These are phyloP conservation scores for Coemansia sp. DNA, from an alignment of 192 early-diverging fungal species.

Conservation along the genomic window DNA sequence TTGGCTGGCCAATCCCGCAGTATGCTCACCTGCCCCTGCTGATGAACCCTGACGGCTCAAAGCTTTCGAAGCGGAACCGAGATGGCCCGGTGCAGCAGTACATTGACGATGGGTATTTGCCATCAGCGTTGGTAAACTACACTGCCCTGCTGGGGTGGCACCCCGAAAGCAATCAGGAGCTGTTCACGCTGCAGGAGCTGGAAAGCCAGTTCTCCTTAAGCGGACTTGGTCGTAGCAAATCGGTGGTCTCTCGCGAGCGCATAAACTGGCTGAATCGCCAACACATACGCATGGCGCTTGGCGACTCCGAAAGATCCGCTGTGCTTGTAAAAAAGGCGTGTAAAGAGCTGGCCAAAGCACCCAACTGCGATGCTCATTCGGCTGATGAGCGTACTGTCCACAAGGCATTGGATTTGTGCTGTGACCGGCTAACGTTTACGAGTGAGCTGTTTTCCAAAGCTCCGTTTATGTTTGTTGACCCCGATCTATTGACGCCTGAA, in stretches of 20 bases:
- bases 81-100: constrained; percentile 72
- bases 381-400: background rate
- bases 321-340: constrained; percentile 14
- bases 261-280: constrained; percentile 51
- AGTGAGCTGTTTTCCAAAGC: constrained; percentile 22
- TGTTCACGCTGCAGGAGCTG: constrained; percentile 57
- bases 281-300: constrained; percentile 33
- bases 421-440: constrained; percentile 35
- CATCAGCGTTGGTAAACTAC: constrained; percentile 84
- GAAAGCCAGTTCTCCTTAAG: constrained; percentile 27
- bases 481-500: constrained; percentile 9
- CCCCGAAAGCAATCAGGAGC: constrained; percentile 57
- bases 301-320: constrained; percentile 8
- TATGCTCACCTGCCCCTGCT: constrained; percentile 89
- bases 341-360: background rate
- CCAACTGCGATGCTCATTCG: background rate
- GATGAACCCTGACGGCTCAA: constrained; percentile 74
- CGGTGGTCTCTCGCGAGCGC: constrained; percentile 40
- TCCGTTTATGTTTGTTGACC: constrained; percentile 38
- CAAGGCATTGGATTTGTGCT: constrained; percentile 27
- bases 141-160: constrained; percentile 84
- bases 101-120: constrained; percentile 74
- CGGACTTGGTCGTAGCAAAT: constrained; percentile 47
- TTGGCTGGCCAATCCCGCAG: constrained; percentile 74
- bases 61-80: constrained; percentile 87